Evolutionary conservation across 306 rosid species (phyloP).

Genomic region (Trifolium pratense): DNA sequence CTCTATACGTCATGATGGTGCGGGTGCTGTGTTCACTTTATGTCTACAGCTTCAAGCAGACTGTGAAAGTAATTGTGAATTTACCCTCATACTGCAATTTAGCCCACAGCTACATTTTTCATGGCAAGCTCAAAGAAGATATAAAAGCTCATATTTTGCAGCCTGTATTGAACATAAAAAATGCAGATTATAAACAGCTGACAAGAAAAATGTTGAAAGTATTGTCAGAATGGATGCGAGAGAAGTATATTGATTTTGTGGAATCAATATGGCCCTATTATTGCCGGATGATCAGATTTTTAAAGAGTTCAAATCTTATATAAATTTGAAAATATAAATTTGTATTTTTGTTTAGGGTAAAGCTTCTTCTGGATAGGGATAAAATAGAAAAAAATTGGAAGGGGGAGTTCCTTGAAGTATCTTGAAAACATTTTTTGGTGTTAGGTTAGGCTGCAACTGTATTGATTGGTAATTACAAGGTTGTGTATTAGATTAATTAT

Average conservation of each 20-base stretch:
- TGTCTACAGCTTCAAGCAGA: slow-evolving; percentile 78
- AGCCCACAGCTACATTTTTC: slow-evolving; percentile 52
- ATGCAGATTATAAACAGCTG: slow-evolving; percentile 61
- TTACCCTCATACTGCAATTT: slow-evolving; percentile 61
- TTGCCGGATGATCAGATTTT: slow-evolving; percentile 75
- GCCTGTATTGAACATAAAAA: slow-evolving; percentile 62
- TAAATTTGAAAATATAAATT: slow-evolving; percentile 38
- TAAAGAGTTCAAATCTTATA: slow-evolving; percentile 81
- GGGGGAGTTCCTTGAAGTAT: slow-evolving; percentile 31
- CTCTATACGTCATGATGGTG: slow-evolving; percentile 67
- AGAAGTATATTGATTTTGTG: slow-evolving; percentile 72
- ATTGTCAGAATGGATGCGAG: slow-evolving; percentile 57
- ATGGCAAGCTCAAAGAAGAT: slow-evolving; percentile 72
- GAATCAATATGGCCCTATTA: slow-evolving; percentile 91
- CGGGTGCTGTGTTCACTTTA: slow-evolving; percentile 64
- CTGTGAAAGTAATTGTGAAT: slow-evolving; percentile 56
- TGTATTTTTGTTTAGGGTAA: slow-evolving; percentile 7
- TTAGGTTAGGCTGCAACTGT: slow-evolving; percentile 45
- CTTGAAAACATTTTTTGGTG: slow-evolving; percentile 36
- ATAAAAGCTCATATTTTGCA: slow-evolving; percentile 50
- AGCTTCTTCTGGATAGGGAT: slow-evolving; percentile 41
- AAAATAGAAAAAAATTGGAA: slow-evolving; percentile 18
- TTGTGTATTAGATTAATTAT: slow-evolving; percentile 2
- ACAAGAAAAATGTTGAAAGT: slow-evolving; percentile 60
- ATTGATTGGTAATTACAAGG: background rate